Conservation (phyloP, 2,329 filamentous ascomycete species). For the Microcera coccophila region DNA sequence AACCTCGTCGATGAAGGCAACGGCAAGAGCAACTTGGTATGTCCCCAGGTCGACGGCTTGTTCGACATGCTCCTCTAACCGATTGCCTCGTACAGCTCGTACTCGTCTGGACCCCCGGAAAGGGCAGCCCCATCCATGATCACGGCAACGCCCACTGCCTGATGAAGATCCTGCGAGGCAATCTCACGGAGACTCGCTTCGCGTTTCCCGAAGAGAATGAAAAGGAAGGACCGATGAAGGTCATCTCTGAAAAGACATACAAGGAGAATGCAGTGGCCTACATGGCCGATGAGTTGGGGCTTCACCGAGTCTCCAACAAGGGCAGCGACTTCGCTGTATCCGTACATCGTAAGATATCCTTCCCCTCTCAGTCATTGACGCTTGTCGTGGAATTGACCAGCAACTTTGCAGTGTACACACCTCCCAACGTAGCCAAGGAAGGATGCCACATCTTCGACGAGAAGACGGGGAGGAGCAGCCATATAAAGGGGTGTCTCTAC, state of each 20-base stretch:
- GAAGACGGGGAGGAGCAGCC: slow-evolving; percentile 67
- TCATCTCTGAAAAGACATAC: slow-evolving; percentile 66
- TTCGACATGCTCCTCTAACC: slow-evolving; percentile 10
- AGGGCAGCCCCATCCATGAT: slow-evolving; percentile 82
- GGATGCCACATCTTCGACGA: slow-evolving; percentile 82
- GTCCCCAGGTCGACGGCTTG: slow-evolving; percentile 24
- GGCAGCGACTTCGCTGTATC: slow-evolving; percentile 76
- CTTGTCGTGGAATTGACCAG: slow-evolving; percentile 32
- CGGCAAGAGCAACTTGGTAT: slow-evolving; percentile 68
- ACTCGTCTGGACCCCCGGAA: slow-evolving; percentile 83
- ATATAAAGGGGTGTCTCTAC: slow-evolving; percentile 67
- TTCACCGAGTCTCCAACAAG: slow-evolving; percentile 78
- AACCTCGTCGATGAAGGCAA: slow-evolving; percentile 91
- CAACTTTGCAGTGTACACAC: slow-evolving; percentile 64
- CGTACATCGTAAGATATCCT: slow-evolving; percentile 60
- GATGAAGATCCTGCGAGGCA: slow-evolving; percentile 82
- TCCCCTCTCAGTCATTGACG: slow-evolving; percentile 20
- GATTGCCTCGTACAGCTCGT: slow-evolving; percentile 57
- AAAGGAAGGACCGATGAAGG: slow-evolving; percentile 53
- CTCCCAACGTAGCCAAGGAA: slow-evolving; percentile 78
- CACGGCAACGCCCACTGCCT: slow-evolving; percentile 85
- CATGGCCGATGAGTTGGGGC: slow-evolving; percentile 84
- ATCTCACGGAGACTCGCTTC: slow-evolving; percentile 77
- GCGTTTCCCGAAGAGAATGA: slow-evolving; percentile 57
- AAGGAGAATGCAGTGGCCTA: slow-evolving; percentile 74